phyloP scores from a whole-genome alignment of 2,329 filamentous ascomycete species.

The Samsoniella hepiali region DNA sequence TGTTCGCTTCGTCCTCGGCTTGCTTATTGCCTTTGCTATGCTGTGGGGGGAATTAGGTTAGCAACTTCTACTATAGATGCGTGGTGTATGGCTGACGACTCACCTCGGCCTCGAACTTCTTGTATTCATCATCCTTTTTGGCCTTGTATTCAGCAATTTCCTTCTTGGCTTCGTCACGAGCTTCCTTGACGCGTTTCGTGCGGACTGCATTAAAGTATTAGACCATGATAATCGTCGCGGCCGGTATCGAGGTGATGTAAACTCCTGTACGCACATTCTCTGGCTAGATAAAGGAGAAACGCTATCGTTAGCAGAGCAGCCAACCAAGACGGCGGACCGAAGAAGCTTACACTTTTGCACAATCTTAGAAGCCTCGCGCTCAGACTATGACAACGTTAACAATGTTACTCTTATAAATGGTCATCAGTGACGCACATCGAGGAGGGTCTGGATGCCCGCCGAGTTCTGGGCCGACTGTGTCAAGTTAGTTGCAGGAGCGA shows the following conservation, averaged over 20 bases:
- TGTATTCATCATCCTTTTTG: slow-evolving; percentile 90
- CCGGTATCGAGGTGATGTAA: neutral
- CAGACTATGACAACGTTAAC: slow-evolving; percentile 61
- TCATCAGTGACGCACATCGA: slow-evolving; percentile 74
- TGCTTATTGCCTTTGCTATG: slow-evolving; percentile 85
- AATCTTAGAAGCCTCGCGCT: slow-evolving; percentile 98
- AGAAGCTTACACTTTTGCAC: slow-evolving; percentile 78
- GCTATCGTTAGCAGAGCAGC: slow-evolving; percentile 6
- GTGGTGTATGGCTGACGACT: slow-evolving; percentile 9
- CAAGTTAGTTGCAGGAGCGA: slow-evolving; percentile 25
- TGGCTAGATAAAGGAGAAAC: slow-evolving; percentile 50
- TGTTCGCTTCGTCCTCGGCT: slow-evolving; percentile 76
- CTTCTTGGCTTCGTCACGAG: slow-evolving; percentile 93
- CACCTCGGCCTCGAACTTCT: slow-evolving; percentile 80
- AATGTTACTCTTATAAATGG: slow-evolving; percentile 1
- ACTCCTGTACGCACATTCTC: slow-evolving; percentile 69
- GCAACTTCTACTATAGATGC: neutral
- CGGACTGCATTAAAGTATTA: slow-evolving; percentile 46
- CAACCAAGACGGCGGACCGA: neutral
- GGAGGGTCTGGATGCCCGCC: slow-evolving; percentile 94
- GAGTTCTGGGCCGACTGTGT: slow-evolving; percentile 94
- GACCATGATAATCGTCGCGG: neutral
- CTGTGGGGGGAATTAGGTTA: slow-evolving; percentile 44
- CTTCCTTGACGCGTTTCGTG: slow-evolving; percentile 96
- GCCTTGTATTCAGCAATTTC: slow-evolving; percentile 92